These are phyloP conservation scores for Gleditsia sinensis DNA, from an alignment of 306 rosid species.

Conservation along the genomic window DNA sequence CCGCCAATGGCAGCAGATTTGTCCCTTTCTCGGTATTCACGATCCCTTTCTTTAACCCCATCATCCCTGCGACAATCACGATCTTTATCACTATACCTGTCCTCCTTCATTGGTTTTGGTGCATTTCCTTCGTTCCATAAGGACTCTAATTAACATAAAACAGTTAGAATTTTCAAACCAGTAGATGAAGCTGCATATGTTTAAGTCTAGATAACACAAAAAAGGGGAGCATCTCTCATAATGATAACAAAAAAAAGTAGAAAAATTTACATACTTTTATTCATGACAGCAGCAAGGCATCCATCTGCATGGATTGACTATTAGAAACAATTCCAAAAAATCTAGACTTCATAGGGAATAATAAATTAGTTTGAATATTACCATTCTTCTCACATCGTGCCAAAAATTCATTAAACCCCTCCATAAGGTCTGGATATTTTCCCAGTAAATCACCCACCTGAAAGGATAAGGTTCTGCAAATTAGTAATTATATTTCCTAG, in stretches of 20 bases:
- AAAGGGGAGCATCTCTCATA: constrained; percentile 23
- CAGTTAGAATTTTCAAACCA: constrained; percentile 25
- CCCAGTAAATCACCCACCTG: constrained; percentile 92
- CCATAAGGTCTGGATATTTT: constrained; percentile 81
- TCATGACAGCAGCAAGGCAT: constrained; percentile 97
- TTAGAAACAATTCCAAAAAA: constrained; percentile 48
- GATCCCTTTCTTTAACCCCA: constrained; percentile 75
- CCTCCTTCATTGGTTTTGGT: constrained; percentile 76
- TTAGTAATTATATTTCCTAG: constrained; percentile 26
- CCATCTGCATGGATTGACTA: constrained; percentile 76
- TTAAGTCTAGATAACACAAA: constrained; percentile 25
- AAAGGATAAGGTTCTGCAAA: constrained; percentile 34
- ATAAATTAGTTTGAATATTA: constrained; percentile 47
- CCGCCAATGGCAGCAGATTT: constrained; percentile 49
- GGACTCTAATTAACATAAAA: constrained; percentile 59
- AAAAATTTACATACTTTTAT: constrained; percentile 73
- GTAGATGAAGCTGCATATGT: constrained; percentile 22
- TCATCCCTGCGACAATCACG: constrained; percentile 73
- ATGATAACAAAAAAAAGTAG: constrained; percentile 31
- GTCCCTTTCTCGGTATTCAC: constrained; percentile 77
- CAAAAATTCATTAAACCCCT: constrained; percentile 90
- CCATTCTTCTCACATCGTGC: constrained; percentile 90
- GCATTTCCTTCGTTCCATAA: constrained; percentile 78
- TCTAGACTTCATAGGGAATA: constrained; percentile 29
- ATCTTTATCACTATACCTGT: constrained; percentile 67